Conservation (phyloP, 2,329 filamentous ascomycete genomes). For the Colletotrichum gigasporum region DNA sequence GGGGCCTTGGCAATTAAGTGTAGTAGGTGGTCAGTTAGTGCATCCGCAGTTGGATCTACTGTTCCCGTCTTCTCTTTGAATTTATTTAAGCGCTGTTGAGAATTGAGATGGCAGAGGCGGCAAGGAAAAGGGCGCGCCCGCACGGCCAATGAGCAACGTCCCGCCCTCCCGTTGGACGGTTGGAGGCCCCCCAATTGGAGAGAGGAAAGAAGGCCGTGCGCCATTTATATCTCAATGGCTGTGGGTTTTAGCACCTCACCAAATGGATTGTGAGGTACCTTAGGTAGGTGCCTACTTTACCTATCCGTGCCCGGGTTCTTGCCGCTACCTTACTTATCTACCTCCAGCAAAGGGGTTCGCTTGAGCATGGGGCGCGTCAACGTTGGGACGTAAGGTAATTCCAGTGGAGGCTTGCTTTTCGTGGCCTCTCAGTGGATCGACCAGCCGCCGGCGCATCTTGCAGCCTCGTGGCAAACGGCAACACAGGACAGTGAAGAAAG, state of each 20-base stretch:
- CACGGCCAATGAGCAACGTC: conserved; percentile 17
- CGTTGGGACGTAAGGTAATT: too few relatives aligned
- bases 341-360: too few relatives aligned
- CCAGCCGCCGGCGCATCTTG: neutral
- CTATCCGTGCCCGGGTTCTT: too few relatives aligned
- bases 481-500: neutral
- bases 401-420: neutral
- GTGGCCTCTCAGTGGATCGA: neutral
- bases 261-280: too few relatives aligned
- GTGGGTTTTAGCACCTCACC: too few relatives aligned
- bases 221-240: conserved; percentile 2
- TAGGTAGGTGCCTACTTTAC: too few relatives aligned
- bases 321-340: too few relatives aligned
- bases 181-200: neutral
- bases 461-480: neutral
- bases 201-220: conserved; percentile 6
- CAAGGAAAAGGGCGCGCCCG: conserved; percentile 9
- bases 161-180: neutral
- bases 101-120: conserved; percentile 27
- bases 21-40: too few relatives aligned
- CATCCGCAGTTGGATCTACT: too few relatives aligned
- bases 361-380: too few relatives aligned
- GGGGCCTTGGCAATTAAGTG: neutral
- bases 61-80: neutral
- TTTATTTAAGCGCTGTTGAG: conserved; percentile 16